These are phyloP conservation scores for Linnemannia zychae DNA, from an alignment of 192 early-diverging fungal genomes.

Conservation along the genomic window DNA sequence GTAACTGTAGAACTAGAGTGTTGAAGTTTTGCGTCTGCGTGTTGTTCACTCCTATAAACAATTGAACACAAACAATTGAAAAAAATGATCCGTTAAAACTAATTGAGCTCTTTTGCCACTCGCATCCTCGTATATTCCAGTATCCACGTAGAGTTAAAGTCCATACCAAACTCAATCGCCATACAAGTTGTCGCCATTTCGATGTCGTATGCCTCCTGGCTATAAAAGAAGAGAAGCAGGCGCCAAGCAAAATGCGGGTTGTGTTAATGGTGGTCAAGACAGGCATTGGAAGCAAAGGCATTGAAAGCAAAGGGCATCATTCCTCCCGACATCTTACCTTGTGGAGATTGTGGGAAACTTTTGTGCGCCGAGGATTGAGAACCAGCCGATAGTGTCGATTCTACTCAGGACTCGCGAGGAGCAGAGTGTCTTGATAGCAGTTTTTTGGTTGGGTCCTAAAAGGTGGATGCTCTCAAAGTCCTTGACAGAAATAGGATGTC, in stretches of 20 bases:
- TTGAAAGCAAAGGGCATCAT: not conserved
- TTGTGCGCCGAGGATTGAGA: conserved; percentile 42
- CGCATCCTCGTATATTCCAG: no score
- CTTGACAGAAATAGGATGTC: conserved; percentile 36
- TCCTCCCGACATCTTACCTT: conserved; percentile 39
- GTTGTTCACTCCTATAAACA: conserved; percentile 73
- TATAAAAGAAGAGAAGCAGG: conserved; percentile 41
- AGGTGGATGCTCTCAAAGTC: conserved; percentile 49
- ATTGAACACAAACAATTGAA: not conserved
- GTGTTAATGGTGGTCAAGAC: not conserved
- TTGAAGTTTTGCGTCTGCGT: conserved; percentile 75
- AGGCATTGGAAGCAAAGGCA: not conserved
- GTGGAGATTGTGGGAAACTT: conserved; percentile 57
- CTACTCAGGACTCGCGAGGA: conserved; percentile 43
- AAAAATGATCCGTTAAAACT: not conserved
- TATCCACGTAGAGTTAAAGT: not conserved
- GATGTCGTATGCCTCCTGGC: conserved; percentile 80
- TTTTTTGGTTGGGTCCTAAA: conserved; percentile 25
- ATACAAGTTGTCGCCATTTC: conserved; percentile 75
- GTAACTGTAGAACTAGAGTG: conserved; percentile 67
- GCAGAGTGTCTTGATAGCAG: conserved; percentile 47
- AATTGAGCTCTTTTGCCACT: not conserved
- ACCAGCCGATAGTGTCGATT: conserved; percentile 56
- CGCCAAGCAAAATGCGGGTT: not conserved
- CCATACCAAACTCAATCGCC: conserved; percentile 73